Evolutionary conservation across 2,329 filamentous ascomycete genomes (phyloP).

Genomic region (Penicillium aurantiogriseum): DNA sequence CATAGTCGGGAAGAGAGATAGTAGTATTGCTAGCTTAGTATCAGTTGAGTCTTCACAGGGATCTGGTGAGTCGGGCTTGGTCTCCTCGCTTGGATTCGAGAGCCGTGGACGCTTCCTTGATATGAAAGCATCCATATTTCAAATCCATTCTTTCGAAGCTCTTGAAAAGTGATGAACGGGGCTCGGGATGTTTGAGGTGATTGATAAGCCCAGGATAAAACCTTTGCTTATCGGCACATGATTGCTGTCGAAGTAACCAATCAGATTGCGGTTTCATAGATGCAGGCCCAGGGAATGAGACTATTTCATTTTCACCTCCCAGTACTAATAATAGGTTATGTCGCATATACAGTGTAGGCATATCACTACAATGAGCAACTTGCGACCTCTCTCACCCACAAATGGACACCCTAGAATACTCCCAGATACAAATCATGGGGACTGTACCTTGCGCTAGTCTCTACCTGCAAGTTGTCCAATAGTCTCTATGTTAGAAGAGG

Average conservation of each 20-base stretch:
- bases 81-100: conserved; percentile 8
- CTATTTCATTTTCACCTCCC: background rate
- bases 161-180: background rate
- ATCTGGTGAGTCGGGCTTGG: conserved; percentile 11
- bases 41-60: conserved; percentile 76
- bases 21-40: conserved; percentile 78
- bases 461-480: too few relatives aligned
- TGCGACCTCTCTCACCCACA: conserved; percentile 55
- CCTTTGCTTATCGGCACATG: conserved; percentile 31
- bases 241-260: conserved; percentile 32
- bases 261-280: conserved; percentile 13
- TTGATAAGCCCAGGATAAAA: conserved; percentile 12
- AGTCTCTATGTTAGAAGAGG: too few relatives aligned
- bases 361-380: conserved; percentile 55
- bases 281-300: background rate
- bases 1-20: conserved; percentile 68
- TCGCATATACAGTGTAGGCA: conserved; percentile 39
- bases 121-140: conserved; percentile 43
- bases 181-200: background rate
- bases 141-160: background rate
- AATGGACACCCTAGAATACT: conserved; percentile 2
- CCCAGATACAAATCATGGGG: too few relatives aligned
- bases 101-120: conserved; percentile 36
- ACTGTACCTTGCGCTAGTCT: too few relatives aligned
- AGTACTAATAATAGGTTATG: too few relatives aligned